phyloP scores from a whole-genome alignment of 768 basidiomycete genomes.

The Boletales sp. region DNA sequence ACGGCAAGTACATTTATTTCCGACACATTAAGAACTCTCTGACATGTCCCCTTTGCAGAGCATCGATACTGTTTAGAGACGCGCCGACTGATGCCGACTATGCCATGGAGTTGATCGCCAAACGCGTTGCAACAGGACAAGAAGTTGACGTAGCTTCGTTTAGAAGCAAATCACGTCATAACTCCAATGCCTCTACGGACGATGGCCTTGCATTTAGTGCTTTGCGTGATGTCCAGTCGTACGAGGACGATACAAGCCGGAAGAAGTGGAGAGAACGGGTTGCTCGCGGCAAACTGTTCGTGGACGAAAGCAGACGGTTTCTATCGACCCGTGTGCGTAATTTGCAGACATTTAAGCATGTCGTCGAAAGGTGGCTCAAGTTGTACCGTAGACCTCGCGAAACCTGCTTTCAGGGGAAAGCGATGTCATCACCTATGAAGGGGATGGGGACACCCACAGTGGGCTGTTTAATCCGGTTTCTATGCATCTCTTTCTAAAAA shows the following conservation, averaged over 20 bases:
- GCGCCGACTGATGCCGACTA: constrained; percentile 68
- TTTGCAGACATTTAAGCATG: constrained; percentile 10
- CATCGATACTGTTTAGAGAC: constrained; percentile 46
- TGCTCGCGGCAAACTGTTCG: constrained; percentile 42
- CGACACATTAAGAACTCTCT: neutral
- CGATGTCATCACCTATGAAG: neutral
- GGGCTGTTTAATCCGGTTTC: constrained; percentile 5
- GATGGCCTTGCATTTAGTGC: neutral
- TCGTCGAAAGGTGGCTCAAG: neutral
- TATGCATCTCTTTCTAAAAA: neutral
- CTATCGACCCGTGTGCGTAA: constrained; percentile 35
- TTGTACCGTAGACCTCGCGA: constrained; percentile 7
- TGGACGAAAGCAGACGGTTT: constrained; percentile 40
- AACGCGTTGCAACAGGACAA: constrained; percentile 54
- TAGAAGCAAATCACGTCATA: constrained; percentile 16
- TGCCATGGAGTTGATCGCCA: constrained; percentile 65
- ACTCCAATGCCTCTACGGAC: constrained; percentile 12
- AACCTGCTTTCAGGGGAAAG: constrained; percentile 2
- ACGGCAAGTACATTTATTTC: constrained; percentile 35
- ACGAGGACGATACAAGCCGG: constrained; percentile 40
- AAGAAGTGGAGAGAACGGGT: constrained; percentile 53
- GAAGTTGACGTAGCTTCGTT: constrained; percentile 36
- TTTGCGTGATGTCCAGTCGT: neutral
- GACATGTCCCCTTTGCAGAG: constrained; percentile 26
- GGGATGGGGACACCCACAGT: constrained; percentile 34